Conservation (phyloP, 805 yeast genomes). For the Yamadazyma laniorum region DNA sequence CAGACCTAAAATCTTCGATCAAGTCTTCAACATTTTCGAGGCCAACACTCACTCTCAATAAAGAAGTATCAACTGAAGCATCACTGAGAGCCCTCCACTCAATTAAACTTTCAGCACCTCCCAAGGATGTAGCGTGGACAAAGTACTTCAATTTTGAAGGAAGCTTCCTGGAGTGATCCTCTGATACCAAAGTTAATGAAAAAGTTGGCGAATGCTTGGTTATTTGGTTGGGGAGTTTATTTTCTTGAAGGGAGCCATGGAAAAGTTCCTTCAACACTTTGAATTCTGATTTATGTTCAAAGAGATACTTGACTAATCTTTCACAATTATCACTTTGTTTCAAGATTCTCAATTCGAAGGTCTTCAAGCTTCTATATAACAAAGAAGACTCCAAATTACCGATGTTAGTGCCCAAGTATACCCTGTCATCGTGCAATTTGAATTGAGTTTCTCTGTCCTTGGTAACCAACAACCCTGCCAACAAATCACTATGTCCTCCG, state of each 20-base stretch:
- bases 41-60: constrained; percentile 79
- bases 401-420: constrained; percentile 73
- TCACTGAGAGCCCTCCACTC: constrained; percentile 84
- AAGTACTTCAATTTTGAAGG: constrained; percentile 68
- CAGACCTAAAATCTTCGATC: constrained; percentile 68
- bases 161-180: constrained; percentile 56
- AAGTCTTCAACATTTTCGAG: constrained; percentile 75
- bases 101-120: constrained; percentile 86
- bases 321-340: constrained; percentile 66
- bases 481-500: constrained; percentile 92
- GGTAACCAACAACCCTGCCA: constrained; percentile 79
- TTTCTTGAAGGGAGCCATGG: constrained; percentile 79
- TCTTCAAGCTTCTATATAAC: constrained; percentile 74
- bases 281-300: constrained; percentile 46
- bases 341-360: constrained; percentile 68
- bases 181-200: constrained; percentile 52
- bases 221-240: constrained; percentile 58
- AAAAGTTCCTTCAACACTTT: constrained; percentile 50
- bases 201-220: constrained; percentile 74
- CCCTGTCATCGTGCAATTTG: constrained; percentile 58
- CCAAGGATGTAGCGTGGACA: constrained; percentile 81
- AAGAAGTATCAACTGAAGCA: constrained; percentile 48
- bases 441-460: constrained; percentile 48
- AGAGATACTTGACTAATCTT: constrained; percentile 57
- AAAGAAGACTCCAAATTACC: constrained; percentile 76